Base-by-base conservation (phyloP, 1,284 basidiomycete species). In the Fistulinella staudtii region DNA sequence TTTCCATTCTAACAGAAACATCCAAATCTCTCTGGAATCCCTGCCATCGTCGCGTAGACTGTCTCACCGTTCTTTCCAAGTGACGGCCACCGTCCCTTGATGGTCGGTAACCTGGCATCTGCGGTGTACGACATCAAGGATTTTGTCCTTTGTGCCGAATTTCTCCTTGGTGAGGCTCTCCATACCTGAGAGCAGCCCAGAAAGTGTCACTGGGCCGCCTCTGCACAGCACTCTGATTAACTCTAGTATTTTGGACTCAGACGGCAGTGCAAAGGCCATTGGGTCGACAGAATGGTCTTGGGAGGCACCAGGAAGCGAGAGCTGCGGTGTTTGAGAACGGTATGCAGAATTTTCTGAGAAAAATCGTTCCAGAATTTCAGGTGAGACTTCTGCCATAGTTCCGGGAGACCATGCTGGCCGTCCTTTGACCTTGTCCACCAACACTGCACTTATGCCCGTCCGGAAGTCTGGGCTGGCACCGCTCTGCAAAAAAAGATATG, bases 381-480 rank as follows among this genome's bases (percentile, higher is more conserved):
- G 58, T 1, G 77, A 65, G 36, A 91, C 79, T 5, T 82, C 80
- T 10, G 70, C 60, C 28, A 89, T 52, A 3, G 69, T 74, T 17
- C 69, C 58, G 13, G 91, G 90, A 5, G 69, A 71, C 89, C 89
- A 93, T 8, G 65, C 54, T 3, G 88, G 82, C 31, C 76, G 70
- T 25, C 56, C 69, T 47, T 70, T 63, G 53, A 53, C 60, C 67
- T 65, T 91, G n/a, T 82, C 67, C 35, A 87, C 65, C 24, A 97
- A 68, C 22, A 91, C 78, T 36, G 84, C 77, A 13, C 73, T 80
- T 28, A 96, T 87, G 22, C 93, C 93, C 17, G 77, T 82, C 43
- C 71, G 59, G 67, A 97, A 96, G 69, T 97, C 93, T 21, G 82
- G 74, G 57, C 77, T 89, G 28, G 79, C 85, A 48, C 80, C 84